These are phyloP conservation scores for Carex arenaria DNA, from an alignment of 202 grass and related monocot species.

Conservation along the genomic window DNA sequence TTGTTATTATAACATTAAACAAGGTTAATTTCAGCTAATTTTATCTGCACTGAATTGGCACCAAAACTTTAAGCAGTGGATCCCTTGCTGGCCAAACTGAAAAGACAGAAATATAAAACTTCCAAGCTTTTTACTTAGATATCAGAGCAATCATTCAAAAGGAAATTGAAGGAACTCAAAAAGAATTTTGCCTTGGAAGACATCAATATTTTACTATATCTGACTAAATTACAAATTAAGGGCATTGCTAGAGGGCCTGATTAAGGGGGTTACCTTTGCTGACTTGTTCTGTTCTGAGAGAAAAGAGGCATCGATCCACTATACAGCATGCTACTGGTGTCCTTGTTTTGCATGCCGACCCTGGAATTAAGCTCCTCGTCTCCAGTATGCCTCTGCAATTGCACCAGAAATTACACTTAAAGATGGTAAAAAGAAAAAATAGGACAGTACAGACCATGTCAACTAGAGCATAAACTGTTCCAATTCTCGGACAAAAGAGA, in stretches of 20 bases:
- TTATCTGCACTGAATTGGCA: neutral
- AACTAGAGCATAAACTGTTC: neutral
- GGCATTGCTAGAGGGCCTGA: neutral
- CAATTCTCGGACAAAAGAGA: neutral
- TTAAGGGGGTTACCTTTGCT: slow-evolving; percentile 61
- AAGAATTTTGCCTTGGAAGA: neutral
- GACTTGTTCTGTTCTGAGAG: slow-evolving; percentile 62
- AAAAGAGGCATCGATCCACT: slow-evolving; percentile 58
- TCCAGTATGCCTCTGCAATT: slow-evolving; percentile 57
- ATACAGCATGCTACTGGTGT: slow-evolving; percentile 48
- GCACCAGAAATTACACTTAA: neutral
- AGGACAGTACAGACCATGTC: neutral
- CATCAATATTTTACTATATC: neutral
- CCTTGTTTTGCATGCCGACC: slow-evolving; percentile 35
- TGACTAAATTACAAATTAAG: neutral
- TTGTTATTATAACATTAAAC: neutral
- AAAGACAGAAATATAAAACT: neutral
- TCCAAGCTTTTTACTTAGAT: neutral
- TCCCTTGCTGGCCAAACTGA: neutral
- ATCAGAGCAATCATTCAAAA: neutral
- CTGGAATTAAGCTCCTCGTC: slow-evolving; percentile 59
- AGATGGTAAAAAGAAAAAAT: neutral
- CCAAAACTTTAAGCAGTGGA: neutral
- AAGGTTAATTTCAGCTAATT: neutral
- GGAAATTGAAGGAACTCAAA: neutral